Conservation (phyloP, 768 basidiomycete genomes). For the Suillus clintonianus region DNA sequence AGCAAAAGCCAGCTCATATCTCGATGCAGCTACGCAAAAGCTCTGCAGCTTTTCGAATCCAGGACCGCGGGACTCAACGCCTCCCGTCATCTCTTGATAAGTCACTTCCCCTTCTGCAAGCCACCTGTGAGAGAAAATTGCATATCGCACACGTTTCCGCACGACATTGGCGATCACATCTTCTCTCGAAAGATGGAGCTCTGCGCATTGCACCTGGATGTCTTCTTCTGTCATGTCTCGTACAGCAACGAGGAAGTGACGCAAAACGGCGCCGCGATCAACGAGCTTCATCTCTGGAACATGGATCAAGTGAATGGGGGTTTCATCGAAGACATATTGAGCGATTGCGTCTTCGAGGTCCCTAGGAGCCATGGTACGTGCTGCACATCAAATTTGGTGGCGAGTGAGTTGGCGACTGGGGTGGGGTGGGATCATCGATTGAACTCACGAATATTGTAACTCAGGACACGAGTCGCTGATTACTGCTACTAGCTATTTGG, state of each 20-base stretch:
- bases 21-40: background rate
- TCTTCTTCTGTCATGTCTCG: background rate
- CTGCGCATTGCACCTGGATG: background rate
- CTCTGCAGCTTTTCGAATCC: slow-evolving; percentile 4
- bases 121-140: slow-evolving; percentile 7
- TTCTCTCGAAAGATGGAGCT: background rate
- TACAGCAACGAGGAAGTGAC: background rate
- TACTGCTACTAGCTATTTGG: too few species aligned
- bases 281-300: slow-evolving; percentile 5
- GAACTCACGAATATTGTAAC: too few species aligned
- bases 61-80: background rate
- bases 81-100: slow-evolving; percentile 2
- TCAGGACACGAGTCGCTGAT: too few species aligned
- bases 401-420: too few species aligned
- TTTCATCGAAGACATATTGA: slow-evolving; percentile 1
- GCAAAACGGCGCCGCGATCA: background rate
- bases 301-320: slow-evolving; percentile 1
- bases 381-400: background rate
- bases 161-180: background rate
- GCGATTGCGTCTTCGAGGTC: background rate
- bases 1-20: background rate
- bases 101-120: slow-evolving; percentile 1
- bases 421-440: too few species aligned
- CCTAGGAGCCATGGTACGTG: background rate
- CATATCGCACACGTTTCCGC: slow-evolving; percentile 1